Percentiles rank a stretch among this genome's conserved stretches.
These are phyloP conservation scores for Penicillium digitatum DNA, from an alignment of 2,329 filamentous ascomycete species.

Conservation along the genomic window DNA sequence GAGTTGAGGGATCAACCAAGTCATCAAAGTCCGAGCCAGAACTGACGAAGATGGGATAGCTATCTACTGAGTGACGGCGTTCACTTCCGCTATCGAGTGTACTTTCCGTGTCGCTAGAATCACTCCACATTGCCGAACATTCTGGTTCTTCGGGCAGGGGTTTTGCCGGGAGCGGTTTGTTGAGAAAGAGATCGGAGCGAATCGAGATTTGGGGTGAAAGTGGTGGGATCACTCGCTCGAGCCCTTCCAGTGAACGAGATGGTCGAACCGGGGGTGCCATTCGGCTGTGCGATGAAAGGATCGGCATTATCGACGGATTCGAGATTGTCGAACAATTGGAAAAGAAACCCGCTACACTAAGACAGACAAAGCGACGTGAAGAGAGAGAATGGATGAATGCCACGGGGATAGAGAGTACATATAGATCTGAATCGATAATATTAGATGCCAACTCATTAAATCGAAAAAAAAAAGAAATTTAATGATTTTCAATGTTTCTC, in stretches of 20 bases:
- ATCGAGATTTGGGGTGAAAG: conserved; percentile 8
- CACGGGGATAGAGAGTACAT: too few relatives aligned
- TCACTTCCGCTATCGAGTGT: conserved; percentile 25
- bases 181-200: conserved; percentile 21
- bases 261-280: conserved; percentile 33
- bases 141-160: conserved; percentile 23
- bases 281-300: conserved; percentile 16
- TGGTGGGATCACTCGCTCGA: conserved; percentile 37
- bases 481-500: too few relatives aligned
- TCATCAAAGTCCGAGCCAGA: conserved; percentile 29
- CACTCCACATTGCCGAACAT: conserved; percentile 24
- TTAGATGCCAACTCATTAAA: too few relatives aligned
- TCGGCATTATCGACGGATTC: conserved; percentile 18
- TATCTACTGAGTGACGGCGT: conserved; percentile 26
- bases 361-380: too few relatives aligned
- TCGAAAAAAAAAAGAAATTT: too few relatives aligned
- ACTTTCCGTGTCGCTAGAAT: conserved; percentile 24
- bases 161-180: conserved; percentile 33
- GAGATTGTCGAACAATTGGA: not conserved
- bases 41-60: conserved; percentile 32
- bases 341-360: too few relatives aligned
- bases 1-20: conserved; percentile 24
- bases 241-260: conserved; percentile 36
- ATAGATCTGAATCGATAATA: too few relatives aligned
- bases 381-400: too few relatives aligned